Base-by-base conservation (phyloP, 2,329 filamentous ascomycete species). In the Ophiocordyceps australis region DNA sequence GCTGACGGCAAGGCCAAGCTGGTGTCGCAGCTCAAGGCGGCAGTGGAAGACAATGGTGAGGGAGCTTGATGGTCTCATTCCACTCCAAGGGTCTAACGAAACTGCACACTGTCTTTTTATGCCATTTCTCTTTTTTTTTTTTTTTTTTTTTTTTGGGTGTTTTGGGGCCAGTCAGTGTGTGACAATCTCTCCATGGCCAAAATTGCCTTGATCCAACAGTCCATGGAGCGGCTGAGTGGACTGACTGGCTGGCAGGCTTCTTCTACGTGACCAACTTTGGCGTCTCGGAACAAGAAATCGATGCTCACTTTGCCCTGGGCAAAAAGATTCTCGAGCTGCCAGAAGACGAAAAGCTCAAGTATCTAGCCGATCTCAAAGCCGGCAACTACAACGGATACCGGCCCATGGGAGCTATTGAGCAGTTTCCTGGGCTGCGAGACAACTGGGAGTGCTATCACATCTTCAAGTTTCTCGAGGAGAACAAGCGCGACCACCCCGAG, bases 181-280 rank as follows among this genome's bases (percentile, higher is more conserved):
- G n/a, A n/a, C n/a, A n/a, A n/a, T n/a, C n/a, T n/a, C n/a, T n/a
- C n/a, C n/a, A n/a, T n/a, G n/a, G n/a, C n/a, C n/a, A n/a, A n/a
- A n/a, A n/a, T n/a, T n/a, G n/a, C n/a, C n/a, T n/a, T n/a, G n/a
- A n/a, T n/a, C n/a, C n/a, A n/a, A n/a, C n/a, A n/a, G n/a, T n/a
- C n/a, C n/a, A n/a, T n/a, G n/a, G n/a, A n/a, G n/a, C n/a, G n/a
- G n/a, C n/a, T n/a, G n/a, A n/a, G n/a, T n/a, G n/a, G n/a, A n/a
- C n/a, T n/a, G n/a, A n/a, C n/a, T n/a, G n/a, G n/a, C n/a, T n/a
- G 16, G 20, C 19, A 29, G 48, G 67, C 1, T 67, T 74, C 48
- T 74, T 74, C 47, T 72, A 73, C 32, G 59, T 74, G 13, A 62
- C 60, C 30, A 70, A 73, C 44, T 73, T 65, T 32, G 67, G 66